Evolutionary conservation across 805 yeast species (phyloP), one percentile per base, ranked within the genome.

Genomic region (Zygosaccharomyces rouxii): DNA sequence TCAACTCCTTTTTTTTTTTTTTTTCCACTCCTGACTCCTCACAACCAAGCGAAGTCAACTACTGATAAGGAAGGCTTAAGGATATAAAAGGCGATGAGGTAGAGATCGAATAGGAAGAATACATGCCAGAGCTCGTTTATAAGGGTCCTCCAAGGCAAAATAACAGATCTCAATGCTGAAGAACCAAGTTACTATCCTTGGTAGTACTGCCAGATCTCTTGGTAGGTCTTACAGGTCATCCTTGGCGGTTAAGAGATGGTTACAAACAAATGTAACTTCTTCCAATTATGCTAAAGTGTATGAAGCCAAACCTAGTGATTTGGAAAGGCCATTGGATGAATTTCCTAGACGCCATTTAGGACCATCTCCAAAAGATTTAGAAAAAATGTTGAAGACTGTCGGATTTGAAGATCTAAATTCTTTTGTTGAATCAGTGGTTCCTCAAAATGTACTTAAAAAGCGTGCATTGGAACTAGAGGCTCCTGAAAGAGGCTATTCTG

Each of bases 341-440:
- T 94, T 92, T 68, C 79, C 86, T 43, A 80, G 95, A 62, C 86
- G 98, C 60, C 99, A 94, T 68, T 73, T 92, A 50, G 99, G 99
- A 10, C 89, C 95, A 21, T 73, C 78, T 11, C 82, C 86, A 0
- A 59, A 55, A 0, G 81, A 88, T 54, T 86, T 85, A 16, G 61
- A 68, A 14, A 66, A 69, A 28, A 89, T 92, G 96, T 75, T 94
- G 46, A 51, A 67, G 3, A 66, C 75, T 9, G 72, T 90, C 46
- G 90, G 89, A 1, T 81, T 81, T 64, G 54, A 69, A 1, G 85
- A 87, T 63, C 66, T 92, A 46, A 82, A 82, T 45, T 78, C 80
- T 39, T 90, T 94, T 59, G 78, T 92, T 42, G 59, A 75, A 6
- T 73, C 78, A 13, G 90, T 88, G 6, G 81, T 94, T 6, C 99